Evolutionary conservation across 2,329 filamentous ascomycete genomes (phyloP), one percentile per base, ranked within the genome.

Genomic region (Fusarium brachygibbosum): DNA sequence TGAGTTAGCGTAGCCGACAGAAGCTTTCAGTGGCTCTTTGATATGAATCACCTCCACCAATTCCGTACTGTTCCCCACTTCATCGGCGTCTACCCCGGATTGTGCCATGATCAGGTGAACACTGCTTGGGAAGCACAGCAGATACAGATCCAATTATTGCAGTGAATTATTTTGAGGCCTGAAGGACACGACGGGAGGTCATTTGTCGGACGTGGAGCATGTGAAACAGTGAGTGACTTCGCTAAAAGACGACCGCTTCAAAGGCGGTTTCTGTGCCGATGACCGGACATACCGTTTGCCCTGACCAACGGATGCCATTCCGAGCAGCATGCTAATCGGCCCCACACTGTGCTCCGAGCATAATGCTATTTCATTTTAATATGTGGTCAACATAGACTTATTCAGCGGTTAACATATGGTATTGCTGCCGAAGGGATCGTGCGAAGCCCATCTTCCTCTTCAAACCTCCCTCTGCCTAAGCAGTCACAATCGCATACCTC

Each of bases 1-100:
- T 21, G n/a, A 25, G 65, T 40, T 68, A 66, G 59, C 59, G 45
- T 69, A 68, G 59, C 65, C 65, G 65, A 46, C 38, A n/a, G 34
- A 17, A 19, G 58, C 45, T 17, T 28, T 5, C 49, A 21, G 29
- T 32, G 16, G 35, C 35, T 58, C 28, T 35, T 13, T 38, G 23
- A 44, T 21, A 45, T 25, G 32, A 21, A 29, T 21, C n/a, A 25
- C 38, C 38, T 57, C 51, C 44, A 58, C 51, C 16, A 37, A 31
- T 31, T 35, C 5, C 13, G 5, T 14, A 16, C 25, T 44, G 13
- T 42, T 57, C 62, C 60, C 62, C 62, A 35, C 62, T 52, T 58
- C 60, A 11, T 32, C 40, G 62, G 60, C 5, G 21, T 32, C 16
- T 38, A 65, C 53, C 60, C 60, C 60, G 62, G 60, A 60, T 48